Conservation (phyloP, 1,139 yeast genomes). For the Suhomyces bribrorum region DNA sequence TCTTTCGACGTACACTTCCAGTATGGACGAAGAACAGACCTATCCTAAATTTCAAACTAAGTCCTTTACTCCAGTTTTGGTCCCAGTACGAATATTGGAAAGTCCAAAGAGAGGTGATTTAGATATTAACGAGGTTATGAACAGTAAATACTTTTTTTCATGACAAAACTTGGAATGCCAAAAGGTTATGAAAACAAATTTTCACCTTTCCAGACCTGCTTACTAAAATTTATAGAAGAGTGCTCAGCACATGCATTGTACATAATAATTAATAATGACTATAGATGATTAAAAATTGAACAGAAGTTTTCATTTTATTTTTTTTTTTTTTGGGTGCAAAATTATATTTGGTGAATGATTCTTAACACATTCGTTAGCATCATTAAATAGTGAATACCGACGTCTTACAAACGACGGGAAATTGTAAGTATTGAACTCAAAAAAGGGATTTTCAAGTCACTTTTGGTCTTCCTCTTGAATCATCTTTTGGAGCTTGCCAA, state of each 20-base stretch:
- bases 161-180: too few species aligned
- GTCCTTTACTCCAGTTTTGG: constrained; percentile 21
- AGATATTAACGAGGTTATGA: constrained; percentile 33
- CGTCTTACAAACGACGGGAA: too few species aligned
- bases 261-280: neutral
- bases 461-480: constrained; percentile 24
- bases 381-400: too few species aligned
- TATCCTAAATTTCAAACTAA: constrained; percentile 2
- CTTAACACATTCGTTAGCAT: too few species aligned
- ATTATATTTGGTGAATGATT: too few species aligned
- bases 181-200: too few species aligned
- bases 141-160: constrained; percentile 43
- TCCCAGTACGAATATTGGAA: constrained; percentile 27
- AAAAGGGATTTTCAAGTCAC: too few species aligned
- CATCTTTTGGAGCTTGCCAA: constrained; percentile 57
- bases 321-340: too few species aligned
- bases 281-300: too few species aligned
- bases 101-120: constrained; percentile 37
- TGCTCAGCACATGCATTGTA: neutral
- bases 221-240: neutral
- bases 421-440: too few species aligned
- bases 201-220: neutral
- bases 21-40: neutral
- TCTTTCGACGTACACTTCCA: constrained; percentile 12
- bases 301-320: too few species aligned